These are phyloP conservation scores for Auriscalpium vulgare DNA, from an alignment of 768 basidiomycete genomes.

Conservation along the genomic window DNA sequence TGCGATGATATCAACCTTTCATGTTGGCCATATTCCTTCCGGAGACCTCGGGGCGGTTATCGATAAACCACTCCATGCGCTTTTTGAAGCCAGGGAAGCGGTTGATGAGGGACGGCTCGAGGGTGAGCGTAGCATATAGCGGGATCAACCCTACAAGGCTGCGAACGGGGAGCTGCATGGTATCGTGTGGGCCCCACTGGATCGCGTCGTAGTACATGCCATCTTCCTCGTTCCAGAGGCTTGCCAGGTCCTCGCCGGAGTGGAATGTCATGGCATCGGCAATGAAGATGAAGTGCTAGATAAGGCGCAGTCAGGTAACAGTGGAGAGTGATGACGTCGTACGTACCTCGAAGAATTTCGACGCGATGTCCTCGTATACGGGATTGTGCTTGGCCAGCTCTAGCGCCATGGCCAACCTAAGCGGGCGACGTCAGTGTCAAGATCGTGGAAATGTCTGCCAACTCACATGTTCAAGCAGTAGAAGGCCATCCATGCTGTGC, in stretches of 20 bases:
- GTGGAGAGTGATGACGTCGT: background rate
- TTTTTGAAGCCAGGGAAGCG: constrained; percentile 98
- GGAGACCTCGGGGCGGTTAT: constrained; percentile 84
- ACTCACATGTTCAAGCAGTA: constrained; percentile 91
- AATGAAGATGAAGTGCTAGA: constrained; percentile 94
- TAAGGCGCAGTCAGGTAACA: constrained; percentile 7
- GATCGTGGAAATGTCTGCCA: background rate
- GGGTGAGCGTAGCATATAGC: constrained; percentile 87
- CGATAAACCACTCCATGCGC: constrained; percentile 97
- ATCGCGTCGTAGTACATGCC: constrained; percentile 99
- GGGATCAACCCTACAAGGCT: constrained; percentile 98
- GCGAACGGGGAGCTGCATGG: constrained; percentile 88
- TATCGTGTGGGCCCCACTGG: constrained; percentile 70
- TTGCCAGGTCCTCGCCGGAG: constrained; percentile 66
- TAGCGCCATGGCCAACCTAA: constrained; percentile 91
- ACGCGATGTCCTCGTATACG: constrained; percentile 98
- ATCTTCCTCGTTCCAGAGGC: constrained; percentile 93
- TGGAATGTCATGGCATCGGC: constrained; percentile 97
- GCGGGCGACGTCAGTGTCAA: background rate
- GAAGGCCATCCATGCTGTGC: constrained; percentile 99
- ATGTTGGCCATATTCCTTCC: constrained; percentile 95
- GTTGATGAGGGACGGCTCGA: constrained; percentile 85
- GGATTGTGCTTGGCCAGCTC: constrained; percentile 97
- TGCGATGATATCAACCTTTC: constrained; percentile 44
- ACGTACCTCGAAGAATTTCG: constrained; percentile 86